Base-by-base conservation (phyloP, 805 yeast genomes). In the Saccharomycopsis fermentans region DNA sequence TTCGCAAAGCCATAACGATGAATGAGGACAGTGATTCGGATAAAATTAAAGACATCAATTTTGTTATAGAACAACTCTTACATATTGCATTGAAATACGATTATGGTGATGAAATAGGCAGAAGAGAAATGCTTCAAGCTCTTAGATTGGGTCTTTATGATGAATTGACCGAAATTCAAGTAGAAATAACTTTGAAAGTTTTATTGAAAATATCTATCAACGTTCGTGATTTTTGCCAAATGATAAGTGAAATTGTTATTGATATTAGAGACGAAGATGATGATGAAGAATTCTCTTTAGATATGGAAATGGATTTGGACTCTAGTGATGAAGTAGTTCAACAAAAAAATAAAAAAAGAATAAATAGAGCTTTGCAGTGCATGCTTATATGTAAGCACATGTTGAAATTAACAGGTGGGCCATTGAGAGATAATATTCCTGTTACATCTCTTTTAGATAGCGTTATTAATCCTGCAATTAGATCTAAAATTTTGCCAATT, bases 81-180 rank as follows among this genome's bases (percentile, higher is more conserved):
- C 70, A 74, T 9, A 79, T 89, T 29, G 84, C 91, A 0, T 78
- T 79, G 32, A 80, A 81, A 40, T 86, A 86, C 67, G 98, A 94
- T 69, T 90, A 82, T 66, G 85, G 90, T 65, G 97, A 94, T 73
- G 96, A 91, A 69, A 80, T 87, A 53, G 97, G 97, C 21, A 80
- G 97, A 67, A 79, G 96, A 68, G 82, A 82, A 52, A 82, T 90
- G 81, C 71, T 87, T 43, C 77, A 75, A 34, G 76, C 81, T 1
- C 70, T 84, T 4, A 76, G 89, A 73, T 74, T 83, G n/a, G 72
- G 86, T 59, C 77, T 84, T 1, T 76, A 79, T 48, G 85, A 81
- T 56, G 74, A 78, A 16, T 73, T 87, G 27, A 70, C 81, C 1
- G 89, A 81, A 59, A 67, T 72, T 6, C 72, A 83, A 34, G 77